Base-by-base conservation (phyloP, 148 eudicot species). In the Silene conica region DNA sequence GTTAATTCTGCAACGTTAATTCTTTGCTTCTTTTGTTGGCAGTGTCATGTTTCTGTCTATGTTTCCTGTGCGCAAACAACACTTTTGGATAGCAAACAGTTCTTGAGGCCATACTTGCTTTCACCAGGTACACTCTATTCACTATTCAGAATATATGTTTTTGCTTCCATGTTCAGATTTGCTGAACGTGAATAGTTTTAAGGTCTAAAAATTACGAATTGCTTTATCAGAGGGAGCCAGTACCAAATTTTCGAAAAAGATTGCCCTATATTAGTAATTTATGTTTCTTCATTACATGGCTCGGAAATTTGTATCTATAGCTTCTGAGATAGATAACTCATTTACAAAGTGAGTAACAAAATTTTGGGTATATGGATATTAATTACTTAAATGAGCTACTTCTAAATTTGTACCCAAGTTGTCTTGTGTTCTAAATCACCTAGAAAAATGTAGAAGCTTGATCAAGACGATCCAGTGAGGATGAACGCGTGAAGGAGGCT, bases 1-100 rank as follows among this genome's bases (percentile, higher is more conserved):
- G 15, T 43, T 31, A 10, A 38, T 18, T 18, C 15, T 31, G 13
- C 2, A 28, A 9, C 16, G 12, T 71, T 23, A 46, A 20, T n/a
- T n/a, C 19, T 41, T 21, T 62, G 54, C 26, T 22, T 50, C 78
- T 69, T 77, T 60, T 46, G 61, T 38, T 78, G 50, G 86, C 96
- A 94, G 98, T 91, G 97, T 73, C 93, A 91, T 80, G 89, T 91
- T 65, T 93, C 91, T 76, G 73, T 93, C 22, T 89, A 87, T 81
- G 83, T 93, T 60, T 94, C 96, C 56, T 94, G 98, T 82, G 85
- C 97, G 5, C 96, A 94, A 91, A 89, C 98, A 72, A 90, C 98
- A 70, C 87, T 94, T 61, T 71, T 89, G 90, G 98, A 94, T 83
- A 91, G 98, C 88, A 89, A 94, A 80, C 97, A 94, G 81, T 94